These are phyloP conservation scores for Coelastrella sp. DNA, from an alignment of 139 green algal genomes.

Conservation along the genomic window DNA sequence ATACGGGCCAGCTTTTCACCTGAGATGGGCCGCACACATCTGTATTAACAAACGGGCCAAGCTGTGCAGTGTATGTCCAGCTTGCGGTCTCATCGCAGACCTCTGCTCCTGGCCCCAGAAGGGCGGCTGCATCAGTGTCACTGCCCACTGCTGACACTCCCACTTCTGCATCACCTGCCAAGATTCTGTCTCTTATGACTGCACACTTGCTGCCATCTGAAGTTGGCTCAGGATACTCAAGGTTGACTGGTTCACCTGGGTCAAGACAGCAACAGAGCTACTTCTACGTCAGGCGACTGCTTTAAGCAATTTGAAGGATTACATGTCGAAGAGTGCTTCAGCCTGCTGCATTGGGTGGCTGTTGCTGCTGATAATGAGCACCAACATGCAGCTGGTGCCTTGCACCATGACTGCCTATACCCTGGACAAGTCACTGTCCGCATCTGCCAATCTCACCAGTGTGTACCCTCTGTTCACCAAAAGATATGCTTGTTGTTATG, in stretches of 20 bases:
- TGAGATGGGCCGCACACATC: neutral
- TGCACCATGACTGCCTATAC: neutral
- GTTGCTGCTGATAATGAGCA: too few relatives aligned
- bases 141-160: neutral
- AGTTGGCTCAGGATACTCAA: neutral
- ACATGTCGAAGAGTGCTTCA: neutral
- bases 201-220: neutral
- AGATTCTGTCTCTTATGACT: neutral
- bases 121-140: neutral
- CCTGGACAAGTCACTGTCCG: neutral
- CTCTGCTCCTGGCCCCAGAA: neutral
- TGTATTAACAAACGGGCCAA: constrained; percentile 1
- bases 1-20: too few relatives aligned
- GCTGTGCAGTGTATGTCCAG: constrained; percentile 1
- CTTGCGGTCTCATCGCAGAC: constrained; percentile 13
- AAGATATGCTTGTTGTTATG: neutral
- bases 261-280: neutral
- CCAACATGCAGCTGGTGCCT: too few relatives aligned
- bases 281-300: too few relatives aligned
- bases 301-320: neutral
- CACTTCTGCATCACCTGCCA: neutral
- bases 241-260: neutral
- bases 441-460: neutral
- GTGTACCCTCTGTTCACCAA: neutral
- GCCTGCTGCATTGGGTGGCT: too few relatives aligned